Conservation (phyloP, 1,284 basidiomycete genomes). For the Irpex sp. region DNA sequence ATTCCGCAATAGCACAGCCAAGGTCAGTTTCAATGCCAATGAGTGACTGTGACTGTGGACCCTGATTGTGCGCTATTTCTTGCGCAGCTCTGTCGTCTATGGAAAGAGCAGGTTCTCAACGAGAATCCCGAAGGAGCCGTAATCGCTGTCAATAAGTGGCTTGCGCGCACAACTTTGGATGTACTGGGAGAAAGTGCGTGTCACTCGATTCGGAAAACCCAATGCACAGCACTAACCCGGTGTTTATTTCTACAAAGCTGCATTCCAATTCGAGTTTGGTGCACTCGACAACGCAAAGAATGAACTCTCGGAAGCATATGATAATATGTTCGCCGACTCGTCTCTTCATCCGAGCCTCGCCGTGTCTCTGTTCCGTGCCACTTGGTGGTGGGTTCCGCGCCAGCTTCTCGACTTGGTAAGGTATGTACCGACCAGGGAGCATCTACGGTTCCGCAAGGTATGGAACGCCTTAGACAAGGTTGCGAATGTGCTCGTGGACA, state of each 20-base stretch:
- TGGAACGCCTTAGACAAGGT: conserved; percentile 18
- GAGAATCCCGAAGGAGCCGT: background rate
- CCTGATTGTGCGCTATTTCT: background rate
- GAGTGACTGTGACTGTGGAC: background rate
- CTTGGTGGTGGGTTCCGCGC: conserved; percentile 19
- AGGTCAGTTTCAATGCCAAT: background rate
- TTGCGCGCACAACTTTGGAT: conserved; percentile 10
- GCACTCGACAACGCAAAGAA: conserved; percentile 23
- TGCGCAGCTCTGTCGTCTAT: conserved; percentile 13
- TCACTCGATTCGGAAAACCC: too few relatives aligned
- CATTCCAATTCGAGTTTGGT: conserved; percentile 28
- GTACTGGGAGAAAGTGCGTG: conserved; percentile 10
- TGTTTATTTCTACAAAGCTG: conserved; percentile 1
- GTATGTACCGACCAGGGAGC: conserved; percentile 24
- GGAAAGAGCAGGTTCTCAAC: conserved; percentile 15
- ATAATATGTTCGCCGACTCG: conserved; percentile 22
- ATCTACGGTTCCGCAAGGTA: conserved; percentile 22
- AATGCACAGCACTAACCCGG: too few relatives aligned
- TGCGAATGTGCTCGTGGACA: conserved; percentile 3
- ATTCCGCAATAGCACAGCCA: conserved; percentile 14
- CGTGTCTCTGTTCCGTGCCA: background rate
- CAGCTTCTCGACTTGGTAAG: conserved; percentile 19
- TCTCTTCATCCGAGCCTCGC: background rate
- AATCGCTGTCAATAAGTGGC: conserved; percentile 7
- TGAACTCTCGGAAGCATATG: conserved; percentile 21